Conservation (phyloP, 2,329 filamentous ascomycete species). For the Tympanopsis confertula region DNA sequence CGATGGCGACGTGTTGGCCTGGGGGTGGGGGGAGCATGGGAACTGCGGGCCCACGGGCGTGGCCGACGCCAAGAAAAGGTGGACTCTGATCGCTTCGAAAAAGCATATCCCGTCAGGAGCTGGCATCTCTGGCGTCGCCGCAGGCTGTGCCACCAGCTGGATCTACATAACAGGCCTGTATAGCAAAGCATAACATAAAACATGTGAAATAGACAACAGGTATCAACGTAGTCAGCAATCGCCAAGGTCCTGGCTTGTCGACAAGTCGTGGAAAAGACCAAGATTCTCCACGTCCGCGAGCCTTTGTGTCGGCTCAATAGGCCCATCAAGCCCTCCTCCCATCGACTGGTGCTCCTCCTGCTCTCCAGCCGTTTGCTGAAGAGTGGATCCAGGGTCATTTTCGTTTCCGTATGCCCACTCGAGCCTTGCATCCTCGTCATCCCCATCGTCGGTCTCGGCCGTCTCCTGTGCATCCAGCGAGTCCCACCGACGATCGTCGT, state of each 20-base stretch:
- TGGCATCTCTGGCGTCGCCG: conserved; percentile 52
- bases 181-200: conserved; percentile 14
- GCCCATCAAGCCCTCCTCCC: conserved; percentile 3
- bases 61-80: conserved; percentile 53
- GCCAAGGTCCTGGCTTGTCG: conserved; percentile 6
- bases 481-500: conserved; percentile 52
- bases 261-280: conserved; percentile 18
- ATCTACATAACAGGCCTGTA: conserved; percentile 34
- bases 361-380: conserved; percentile 4
- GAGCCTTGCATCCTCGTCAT: conserved; percentile 54
- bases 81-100: conserved; percentile 53
- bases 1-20: conserved; percentile 60
- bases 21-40: conserved; percentile 97
- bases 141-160: conserved; percentile 89
- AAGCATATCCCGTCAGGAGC: conserved; percentile 37
- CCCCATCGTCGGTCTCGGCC: conserved; percentile 44
- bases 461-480: conserved; percentile 38
- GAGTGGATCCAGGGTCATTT: conserved; percentile 6
- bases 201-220: conserved; percentile 7
- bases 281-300: conserved; percentile 51
- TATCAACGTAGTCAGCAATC: neutral
- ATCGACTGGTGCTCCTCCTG: conserved; percentile 3
- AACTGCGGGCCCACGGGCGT: conserved; percentile 70
- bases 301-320: conserved; percentile 61
- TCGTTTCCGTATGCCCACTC: conserved; percentile 65